Conservation (phyloP, 495 filamentous ascomycete genomes). For the Talaromyces liani region DNA sequence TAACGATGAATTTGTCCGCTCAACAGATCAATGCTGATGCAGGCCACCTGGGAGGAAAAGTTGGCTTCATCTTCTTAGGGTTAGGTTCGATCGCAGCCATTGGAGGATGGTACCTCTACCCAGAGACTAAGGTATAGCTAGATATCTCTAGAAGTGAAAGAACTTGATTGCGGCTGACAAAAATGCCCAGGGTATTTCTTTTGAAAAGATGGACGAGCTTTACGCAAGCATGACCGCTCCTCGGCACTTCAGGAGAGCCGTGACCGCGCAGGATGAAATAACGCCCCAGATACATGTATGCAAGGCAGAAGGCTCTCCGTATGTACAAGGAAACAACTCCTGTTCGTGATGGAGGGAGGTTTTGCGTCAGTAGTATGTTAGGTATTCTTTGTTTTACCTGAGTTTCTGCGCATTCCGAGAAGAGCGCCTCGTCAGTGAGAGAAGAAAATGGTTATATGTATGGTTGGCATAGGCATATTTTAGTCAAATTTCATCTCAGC, state of each 20-base stretch:
- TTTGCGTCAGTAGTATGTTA: background rate
- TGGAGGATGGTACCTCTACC: constrained; percentile 16
- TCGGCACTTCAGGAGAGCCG: constrained; percentile 4
- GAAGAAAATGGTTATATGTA: background rate
- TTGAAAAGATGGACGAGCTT: constrained; percentile 14
- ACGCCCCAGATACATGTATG: background rate
- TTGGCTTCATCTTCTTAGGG: constrained; percentile 16
- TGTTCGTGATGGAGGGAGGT: background rate
- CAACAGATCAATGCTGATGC: constrained; percentile 16
- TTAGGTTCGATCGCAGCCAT: constrained; percentile 13
- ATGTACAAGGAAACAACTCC: background rate
- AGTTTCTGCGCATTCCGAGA: background rate
- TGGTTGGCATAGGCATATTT: background rate
- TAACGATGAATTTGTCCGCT: background rate
- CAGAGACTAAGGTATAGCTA: constrained; percentile 15
- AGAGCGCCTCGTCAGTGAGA: background rate
- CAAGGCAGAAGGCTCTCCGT: background rate
- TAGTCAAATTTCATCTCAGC: background rate
- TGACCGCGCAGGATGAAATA: background rate
- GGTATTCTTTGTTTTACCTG: background rate
- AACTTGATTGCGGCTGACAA: background rate
- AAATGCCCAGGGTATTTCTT: constrained; percentile 7
- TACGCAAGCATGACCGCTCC: constrained; percentile 11
- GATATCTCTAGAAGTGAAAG: background rate
- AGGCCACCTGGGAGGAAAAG: constrained; percentile 15